phyloP scores from a whole-genome alignment of 2,329 filamentous ascomycete genomes.

The Hymenoscyphus salicellus region DNA sequence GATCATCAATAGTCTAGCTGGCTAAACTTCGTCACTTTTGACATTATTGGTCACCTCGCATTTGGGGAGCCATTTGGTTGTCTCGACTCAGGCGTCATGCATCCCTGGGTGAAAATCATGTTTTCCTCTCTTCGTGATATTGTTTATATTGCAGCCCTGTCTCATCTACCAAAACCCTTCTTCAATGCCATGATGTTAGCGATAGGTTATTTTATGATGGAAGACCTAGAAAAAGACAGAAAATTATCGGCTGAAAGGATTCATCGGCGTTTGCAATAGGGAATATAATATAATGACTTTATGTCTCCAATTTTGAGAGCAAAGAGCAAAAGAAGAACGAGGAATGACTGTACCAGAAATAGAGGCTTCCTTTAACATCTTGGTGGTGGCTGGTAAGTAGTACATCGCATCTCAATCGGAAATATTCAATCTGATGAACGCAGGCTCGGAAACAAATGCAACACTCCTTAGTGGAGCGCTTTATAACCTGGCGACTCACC shows the following conservation, averaged over 20 bases:
- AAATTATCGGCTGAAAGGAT: constrained; percentile 13
- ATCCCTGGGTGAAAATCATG: constrained; percentile 29
- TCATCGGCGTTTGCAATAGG: constrained; percentile 1
- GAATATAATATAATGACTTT: constrained; percentile 11
- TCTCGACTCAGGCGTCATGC: constrained; percentile 29
- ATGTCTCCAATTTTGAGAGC: constrained; percentile 5
- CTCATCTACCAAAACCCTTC: constrained; percentile 7
- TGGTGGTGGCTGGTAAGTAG: too few relatives aligned
- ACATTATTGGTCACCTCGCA: constrained; percentile 40
- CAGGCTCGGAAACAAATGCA: constrained; percentile 37
- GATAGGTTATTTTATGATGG: background rate
- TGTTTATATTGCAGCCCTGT: too few relatives aligned
- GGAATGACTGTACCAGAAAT: constrained; percentile 11
- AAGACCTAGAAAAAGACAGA: constrained; percentile 19
- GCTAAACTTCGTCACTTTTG: constrained; percentile 16
- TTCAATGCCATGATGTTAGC: constrained; percentile 24
- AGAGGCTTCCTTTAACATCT: background rate
- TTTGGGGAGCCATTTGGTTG: constrained; percentile 42
- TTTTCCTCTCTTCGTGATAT: too few relatives aligned
- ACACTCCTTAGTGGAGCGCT: constrained; percentile 30
- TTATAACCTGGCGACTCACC: constrained; percentile 54
- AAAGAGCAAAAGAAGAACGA: background rate
- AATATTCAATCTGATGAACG: constrained; percentile 25
- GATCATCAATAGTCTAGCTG: background rate
- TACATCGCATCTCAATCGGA: background rate